Percentiles rank a stretch among this genome's conserved stretches.
phyloP scores from a whole-genome alignment of 345 rosid genomes.

The Cochlearia excelsa region DNA sequence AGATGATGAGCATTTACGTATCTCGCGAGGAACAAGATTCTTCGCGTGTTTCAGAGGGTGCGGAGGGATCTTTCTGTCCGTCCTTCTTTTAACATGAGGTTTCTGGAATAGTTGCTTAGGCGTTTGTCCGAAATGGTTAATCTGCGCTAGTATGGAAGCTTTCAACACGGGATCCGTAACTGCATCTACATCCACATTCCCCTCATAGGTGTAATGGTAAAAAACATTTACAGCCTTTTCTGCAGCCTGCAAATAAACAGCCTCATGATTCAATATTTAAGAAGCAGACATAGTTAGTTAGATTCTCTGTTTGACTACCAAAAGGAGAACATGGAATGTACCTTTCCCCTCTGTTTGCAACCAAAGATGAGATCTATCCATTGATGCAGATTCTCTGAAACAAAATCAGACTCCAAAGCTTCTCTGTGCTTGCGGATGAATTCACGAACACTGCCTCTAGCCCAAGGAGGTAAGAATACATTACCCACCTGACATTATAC shows the following conservation, averaged over 20 bases:
- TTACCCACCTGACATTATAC: conserved; percentile 68
- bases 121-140: conserved; percentile 99
- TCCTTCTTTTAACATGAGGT: conserved; percentile 79
- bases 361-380: conserved; percentile 99
- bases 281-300: conserved; percentile 19
- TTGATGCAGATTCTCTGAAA: conserved; percentile 94
- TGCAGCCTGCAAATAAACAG: conserved; percentile 65
- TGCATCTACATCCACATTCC: conserved; percentile 97
- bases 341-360: conserved; percentile 97
- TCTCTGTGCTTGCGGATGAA: conserved; percentile 90
- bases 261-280: conserved; percentile 18
- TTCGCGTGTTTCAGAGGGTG: conserved; percentile 83
- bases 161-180: conserved; percentile 98
- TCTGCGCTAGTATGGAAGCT: conserved; percentile 98
- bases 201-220: conserved; percentile 99
- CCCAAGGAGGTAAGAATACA: conserved; percentile 95
- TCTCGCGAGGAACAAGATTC: conserved; percentile 81
- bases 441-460: conserved; percentile 88
- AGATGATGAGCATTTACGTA: conserved; percentile 70
- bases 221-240: conserved; percentile 98
- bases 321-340: conserved; percentile 33
- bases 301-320: conserved; percentile 17
- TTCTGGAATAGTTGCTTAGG: conserved; percentile 96
- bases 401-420: conserved; percentile 92
- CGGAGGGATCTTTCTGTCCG: conserved; percentile 68